Evolutionary conservation across 2,329 filamentous ascomycete genomes (phyloP).

Genomic region (Aphanocladium album): DNA sequence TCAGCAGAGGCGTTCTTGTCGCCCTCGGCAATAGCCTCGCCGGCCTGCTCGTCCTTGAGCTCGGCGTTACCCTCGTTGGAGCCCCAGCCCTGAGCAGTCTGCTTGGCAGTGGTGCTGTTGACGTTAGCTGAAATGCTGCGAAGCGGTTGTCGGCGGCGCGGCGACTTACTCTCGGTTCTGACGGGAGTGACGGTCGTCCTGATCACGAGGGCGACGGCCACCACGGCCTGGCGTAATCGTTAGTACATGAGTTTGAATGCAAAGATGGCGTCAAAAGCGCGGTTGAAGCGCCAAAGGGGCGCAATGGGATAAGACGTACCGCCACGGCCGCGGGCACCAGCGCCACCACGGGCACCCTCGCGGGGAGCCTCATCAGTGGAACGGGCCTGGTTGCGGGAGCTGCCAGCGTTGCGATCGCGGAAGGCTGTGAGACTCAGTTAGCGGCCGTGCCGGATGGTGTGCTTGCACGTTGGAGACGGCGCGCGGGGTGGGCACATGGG

Average conservation of each 20-base stretch:
- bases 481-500: background rate
- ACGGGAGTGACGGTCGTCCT: conserved; percentile 53
- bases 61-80: conserved; percentile 75
- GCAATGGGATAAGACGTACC: conserved; percentile 35
- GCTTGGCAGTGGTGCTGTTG: conserved; percentile 73
- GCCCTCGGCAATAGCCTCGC: conserved; percentile 78
- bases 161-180: conserved; percentile 41
- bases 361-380: conserved; percentile 63
- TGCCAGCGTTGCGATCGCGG: conserved; percentile 80
- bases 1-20: conserved; percentile 65
- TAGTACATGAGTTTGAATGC: background rate
- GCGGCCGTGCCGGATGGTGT: conserved; percentile 10
- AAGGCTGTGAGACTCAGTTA: conserved; percentile 55
- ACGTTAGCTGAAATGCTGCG: background rate
- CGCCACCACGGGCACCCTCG: conserved; percentile 54
- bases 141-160: background rate
- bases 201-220: conserved; percentile 46
- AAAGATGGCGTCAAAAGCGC: background rate
- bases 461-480: conserved; percentile 6
- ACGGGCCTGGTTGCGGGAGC: conserved; percentile 76
- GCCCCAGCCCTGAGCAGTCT: conserved; percentile 86
- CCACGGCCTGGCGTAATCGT: conserved; percentile 42
- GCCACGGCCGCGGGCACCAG: conserved; percentile 58
- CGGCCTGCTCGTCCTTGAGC: conserved; percentile 86
- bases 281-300: background rate